Base-by-base conservation (phyloP, 495 filamentous ascomycete genomes). In the Cercophora newfieldiana region DNA sequence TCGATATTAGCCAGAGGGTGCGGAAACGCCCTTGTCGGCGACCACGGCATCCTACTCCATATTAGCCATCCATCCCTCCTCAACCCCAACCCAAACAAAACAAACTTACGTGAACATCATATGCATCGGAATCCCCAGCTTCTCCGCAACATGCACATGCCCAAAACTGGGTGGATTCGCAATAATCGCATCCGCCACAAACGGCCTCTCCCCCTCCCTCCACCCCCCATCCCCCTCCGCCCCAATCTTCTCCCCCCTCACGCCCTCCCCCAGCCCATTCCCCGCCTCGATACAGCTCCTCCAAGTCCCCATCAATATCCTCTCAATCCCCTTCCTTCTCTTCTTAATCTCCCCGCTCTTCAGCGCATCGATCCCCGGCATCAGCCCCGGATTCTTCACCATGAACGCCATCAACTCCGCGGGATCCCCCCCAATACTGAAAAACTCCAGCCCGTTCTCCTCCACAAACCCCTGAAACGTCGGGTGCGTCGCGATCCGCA, bases 351-450 rank as follows among this genome's bases (percentile, higher is more conserved):
- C 89, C 10, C 90, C 90, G 37, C 79, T 82, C 67, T 85, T 88
- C 21, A 92, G 75, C 0, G 87, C 85, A 22, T 89, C 83, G 22
- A 91, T 71, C 1, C 79, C 83, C 0, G 89, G 90, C 49, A 92
- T 86, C 72, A 92, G 75, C 0, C 89, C 88, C 0, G 89, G 90
- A 75, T 92, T 90, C 74, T 91, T 91, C 44, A 92, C 89, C 89
- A 91, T 91, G 69, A 90, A 92, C 3, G 89, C 90, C 90, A 92
- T 92, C 33, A 92, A 73, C 75, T 92, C 87, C 1, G 87, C 82
- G 4, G 90, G 90, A 67, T 92, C 87, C 0, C 89, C 89, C 3
- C 89, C 89, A 33, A 92, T 85, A 63, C 81, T 82, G 73, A 91
- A 92, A 73, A 92, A 91, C 71, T 91, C 90, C 3, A 89, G 79